phyloP scores from a whole-genome alignment of 1,284 basidiomycete genomes.

The Ustilago sp. region DNA sequence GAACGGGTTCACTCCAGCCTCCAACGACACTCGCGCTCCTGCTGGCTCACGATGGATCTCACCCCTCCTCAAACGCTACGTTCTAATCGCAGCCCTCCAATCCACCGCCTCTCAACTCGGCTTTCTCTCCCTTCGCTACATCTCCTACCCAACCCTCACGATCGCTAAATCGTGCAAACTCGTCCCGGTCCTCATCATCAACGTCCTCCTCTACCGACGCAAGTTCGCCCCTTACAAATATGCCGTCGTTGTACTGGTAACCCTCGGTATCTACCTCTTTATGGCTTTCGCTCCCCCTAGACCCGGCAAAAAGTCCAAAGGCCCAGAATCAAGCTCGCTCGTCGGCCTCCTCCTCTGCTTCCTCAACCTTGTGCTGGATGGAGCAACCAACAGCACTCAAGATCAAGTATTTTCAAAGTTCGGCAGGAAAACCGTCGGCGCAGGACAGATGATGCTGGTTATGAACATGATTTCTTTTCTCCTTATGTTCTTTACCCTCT shows the following conservation, averaged over 20 bases:
- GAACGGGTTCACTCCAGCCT: background rate
- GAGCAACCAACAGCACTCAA: slow-evolving; percentile 95
- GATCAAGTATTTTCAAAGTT: slow-evolving; percentile 90
- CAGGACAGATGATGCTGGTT: slow-evolving; percentile 99
- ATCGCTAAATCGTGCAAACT: slow-evolving; percentile 99
- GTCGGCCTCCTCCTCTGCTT: slow-evolving; percentile 77
- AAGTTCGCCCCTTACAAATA: slow-evolving; percentile 69
- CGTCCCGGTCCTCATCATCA: slow-evolving; percentile 95
- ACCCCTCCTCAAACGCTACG: slow-evolving; percentile 71
- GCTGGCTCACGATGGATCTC: slow-evolving; percentile 71
- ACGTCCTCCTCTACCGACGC: slow-evolving; percentile 74
- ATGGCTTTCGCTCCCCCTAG: slow-evolving; percentile 76
- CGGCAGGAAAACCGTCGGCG: slow-evolving; percentile 75
- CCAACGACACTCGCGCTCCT: background rate
- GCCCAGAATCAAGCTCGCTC: slow-evolving; percentile 42
- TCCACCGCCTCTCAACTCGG: slow-evolving; percentile 93
- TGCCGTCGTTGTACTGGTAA: slow-evolving; percentile 75
- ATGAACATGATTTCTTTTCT: slow-evolving; percentile 79
- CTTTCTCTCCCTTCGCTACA: slow-evolving; percentile 91
- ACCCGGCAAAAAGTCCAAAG: slow-evolving; percentile 71
- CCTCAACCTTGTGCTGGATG: slow-evolving; percentile 90
- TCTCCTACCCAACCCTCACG: slow-evolving; percentile 98
- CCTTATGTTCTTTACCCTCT: slow-evolving; percentile 55
- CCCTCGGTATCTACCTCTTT: slow-evolving; percentile 91
- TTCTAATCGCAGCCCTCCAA: slow-evolving; percentile 78